phyloP scores from a whole-genome alignment of 352 stramenopile species.

The Phytopythium litorale region DNA sequence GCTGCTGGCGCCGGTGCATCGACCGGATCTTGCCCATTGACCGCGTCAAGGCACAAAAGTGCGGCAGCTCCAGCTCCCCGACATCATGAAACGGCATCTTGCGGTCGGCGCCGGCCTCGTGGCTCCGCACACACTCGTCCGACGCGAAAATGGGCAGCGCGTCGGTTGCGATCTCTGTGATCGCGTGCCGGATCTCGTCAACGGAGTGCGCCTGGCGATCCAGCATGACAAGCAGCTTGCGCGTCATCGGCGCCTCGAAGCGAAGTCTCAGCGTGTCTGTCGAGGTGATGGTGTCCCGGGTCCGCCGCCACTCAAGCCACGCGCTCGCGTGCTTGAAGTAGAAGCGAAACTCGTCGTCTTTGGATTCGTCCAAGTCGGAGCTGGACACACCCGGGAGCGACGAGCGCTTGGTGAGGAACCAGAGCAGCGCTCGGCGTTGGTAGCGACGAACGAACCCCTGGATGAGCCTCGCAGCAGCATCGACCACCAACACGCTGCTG shows the following conservation, averaged over 20 bases:
- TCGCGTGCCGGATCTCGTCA: conserved; percentile 22
- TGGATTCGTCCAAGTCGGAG: background rate
- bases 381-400: background rate
- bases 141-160: conserved; percentile 27
- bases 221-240: conserved; percentile 38
- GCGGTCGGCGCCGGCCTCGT: conserved; percentile 8
- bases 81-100: conserved; percentile 34
- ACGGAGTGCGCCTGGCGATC: conserved; percentile 22
- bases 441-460: conserved; percentile 25
- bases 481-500: conserved; percentile 17
- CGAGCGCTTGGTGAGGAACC: conserved; percentile 19
- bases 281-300: background rate
- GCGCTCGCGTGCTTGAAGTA: conserved; percentile 39
- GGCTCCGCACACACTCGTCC: conserved; percentile 14
- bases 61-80: conserved; percentile 47
- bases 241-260: conserved; percentile 37
- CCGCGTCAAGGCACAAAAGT: conserved; percentile 29
- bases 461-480: conserved; percentile 21
- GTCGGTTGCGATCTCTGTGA: conserved; percentile 34
- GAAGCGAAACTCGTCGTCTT: conserved; percentile 21
- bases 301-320: conserved; percentile 25
- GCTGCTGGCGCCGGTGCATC: conserved; percentile 35
- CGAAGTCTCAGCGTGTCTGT: conserved; percentile 17
- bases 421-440: conserved; percentile 13
- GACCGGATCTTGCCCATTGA: conserved; percentile 44